phyloP scores from a whole-genome alignment of 164 flowering plant species.

The Annona squamosa region DNA sequence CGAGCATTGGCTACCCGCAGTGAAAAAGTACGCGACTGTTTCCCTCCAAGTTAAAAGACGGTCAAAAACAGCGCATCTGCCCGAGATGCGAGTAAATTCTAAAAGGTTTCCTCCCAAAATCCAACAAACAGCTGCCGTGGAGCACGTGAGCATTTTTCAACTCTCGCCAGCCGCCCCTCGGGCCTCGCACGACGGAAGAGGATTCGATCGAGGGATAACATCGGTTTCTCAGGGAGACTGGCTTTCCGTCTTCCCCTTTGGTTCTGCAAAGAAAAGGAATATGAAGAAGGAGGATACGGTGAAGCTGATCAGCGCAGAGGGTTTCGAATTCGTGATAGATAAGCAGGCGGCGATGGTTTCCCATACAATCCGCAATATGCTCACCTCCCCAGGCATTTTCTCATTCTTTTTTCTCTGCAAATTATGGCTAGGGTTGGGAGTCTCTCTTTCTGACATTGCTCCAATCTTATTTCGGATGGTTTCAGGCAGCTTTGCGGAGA shows the following conservation, averaged over 20 bases:
- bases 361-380: constrained; percentile 95
- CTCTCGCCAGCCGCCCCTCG: too few species aligned
- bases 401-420: neutral
- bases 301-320: constrained; percentile 91
- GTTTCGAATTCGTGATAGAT: constrained; percentile 85
- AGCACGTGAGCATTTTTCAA: too few species aligned
- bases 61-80: too few species aligned
- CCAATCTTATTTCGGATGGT: constrained; percentile 12
- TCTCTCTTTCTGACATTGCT: constrained; percentile 1
- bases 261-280: constrained; percentile 16
- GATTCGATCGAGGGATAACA: too few species aligned
- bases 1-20: too few species aligned
- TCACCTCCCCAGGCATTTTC: constrained; percentile 79
- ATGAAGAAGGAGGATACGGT: constrained; percentile 90
- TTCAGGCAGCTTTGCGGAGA: constrained; percentile 66
- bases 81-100: too few species aligned
- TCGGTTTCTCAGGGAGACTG: too few species aligned
- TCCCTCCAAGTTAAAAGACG: too few species aligned
- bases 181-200: too few species aligned
- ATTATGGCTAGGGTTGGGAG: constrained; percentile 7
- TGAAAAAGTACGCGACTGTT: too few species aligned
- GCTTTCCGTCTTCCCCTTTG: neutral
- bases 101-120: too few species aligned
- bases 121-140: too few species aligned
- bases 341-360: constrained; percentile 97